Conservation (phyloP, 2,329 filamentous ascomycete species). For the Trichoderma polysporum region DNA sequence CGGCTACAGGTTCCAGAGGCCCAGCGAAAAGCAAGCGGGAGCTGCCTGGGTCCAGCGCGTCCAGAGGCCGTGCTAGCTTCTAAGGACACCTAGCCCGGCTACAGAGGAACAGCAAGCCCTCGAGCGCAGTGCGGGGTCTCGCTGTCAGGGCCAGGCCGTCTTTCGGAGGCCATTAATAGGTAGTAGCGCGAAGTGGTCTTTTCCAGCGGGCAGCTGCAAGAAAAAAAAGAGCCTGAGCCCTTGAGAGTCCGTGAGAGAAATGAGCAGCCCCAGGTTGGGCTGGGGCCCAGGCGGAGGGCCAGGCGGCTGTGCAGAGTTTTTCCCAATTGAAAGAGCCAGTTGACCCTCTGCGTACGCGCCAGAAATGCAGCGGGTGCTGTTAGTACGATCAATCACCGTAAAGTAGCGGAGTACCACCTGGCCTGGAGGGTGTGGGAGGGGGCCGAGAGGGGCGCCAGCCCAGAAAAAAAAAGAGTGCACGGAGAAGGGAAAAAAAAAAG, state of each 20-base stretch:
- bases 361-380: conserved; percentile 17
- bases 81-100: too few relatives aligned
- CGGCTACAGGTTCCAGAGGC: not conserved
- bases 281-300: not conserved
- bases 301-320: conserved; percentile 15
- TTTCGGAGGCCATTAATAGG: not conserved
- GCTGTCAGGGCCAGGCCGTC: conserved; percentile 5
- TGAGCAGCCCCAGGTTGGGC: not conserved
- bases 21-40: not conserved
- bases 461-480: conserved; percentile 4
- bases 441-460: conserved; percentile 21
- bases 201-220: not conserved
- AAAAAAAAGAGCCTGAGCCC: not conserved
- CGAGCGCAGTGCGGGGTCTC: conserved; percentile 15
- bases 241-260: not conserved
- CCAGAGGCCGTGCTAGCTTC: too few relatives aligned
- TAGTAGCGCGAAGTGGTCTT: not conserved
- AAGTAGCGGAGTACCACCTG: conserved; percentile 7
- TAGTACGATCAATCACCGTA: conserved; percentile 16
- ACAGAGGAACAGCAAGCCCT: not conserved
- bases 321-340: not conserved
- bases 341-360: conserved; percentile 1
- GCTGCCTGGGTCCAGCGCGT: not conserved
- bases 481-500: conserved; percentile 6
- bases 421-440: conserved; percentile 16